Base-by-base conservation (phyloP, 371 early-diverging fungal species). In the Saksenaea oblongispora region DNA sequence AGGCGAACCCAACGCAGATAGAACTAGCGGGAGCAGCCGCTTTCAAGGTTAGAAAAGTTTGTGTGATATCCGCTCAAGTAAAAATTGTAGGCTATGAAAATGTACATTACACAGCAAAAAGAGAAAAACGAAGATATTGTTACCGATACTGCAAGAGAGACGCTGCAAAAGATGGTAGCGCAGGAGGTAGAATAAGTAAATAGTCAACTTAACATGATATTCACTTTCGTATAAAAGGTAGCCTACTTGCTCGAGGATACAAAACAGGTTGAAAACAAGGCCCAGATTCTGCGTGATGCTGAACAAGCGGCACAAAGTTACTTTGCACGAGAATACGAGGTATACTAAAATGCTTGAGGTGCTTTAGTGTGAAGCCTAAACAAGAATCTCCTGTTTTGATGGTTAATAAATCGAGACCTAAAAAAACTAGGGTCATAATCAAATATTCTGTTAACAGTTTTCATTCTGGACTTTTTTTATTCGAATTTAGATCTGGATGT, bases 11-110 rank as follows among this genome's bases (percentile, higher is more conserved):
- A 9, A 69, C 79, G 0, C 56, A 62, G 7, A 75, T 76, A 37
- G 60, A 82, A 51, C 56, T 84, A 15, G 87, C 86, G 22, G 89
- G 87, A 35, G 88, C 87, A 37, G 85, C 85, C 58, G 87, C 85
- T 15, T 89, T 83, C 63, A 79, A 84, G 68, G 79, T 74, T 65
- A 58, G 35, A 22, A 13, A 27, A 51, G 3, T 22, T 24, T 36
- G 54, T 18, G 11, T 53, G 51, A 31, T 28, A 28, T 14, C 8
- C 8, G 3, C 9, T 1, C 31, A 51, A 27, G 34, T 15, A 53
- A 8, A n/a, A 27, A 26, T 35, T 1, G 27, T 34, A 76, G 73
- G 79, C 70, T 10, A 70, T 80, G 56, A 72, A 71, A 54, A 67
- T 64, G n/a, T 80, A 73, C 56, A 58, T 80, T 37, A 34, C 56